These are phyloP conservation scores for Solanum phureja DNA, from an alignment of 257 asterid genomes.

Conservation along the genomic window DNA sequence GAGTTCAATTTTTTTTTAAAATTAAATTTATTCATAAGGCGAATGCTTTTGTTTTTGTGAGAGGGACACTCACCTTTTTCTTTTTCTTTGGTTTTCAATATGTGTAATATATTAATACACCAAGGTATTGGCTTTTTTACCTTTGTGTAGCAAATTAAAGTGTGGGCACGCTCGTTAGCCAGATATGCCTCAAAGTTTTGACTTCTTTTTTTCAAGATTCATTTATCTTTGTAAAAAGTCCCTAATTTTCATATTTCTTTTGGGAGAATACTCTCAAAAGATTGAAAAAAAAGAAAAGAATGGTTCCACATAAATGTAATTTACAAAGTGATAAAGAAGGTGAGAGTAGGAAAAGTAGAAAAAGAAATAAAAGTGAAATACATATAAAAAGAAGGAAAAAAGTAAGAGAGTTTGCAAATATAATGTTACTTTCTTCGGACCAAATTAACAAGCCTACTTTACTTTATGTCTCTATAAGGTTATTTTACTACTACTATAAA, in stretches of 20 bases:
- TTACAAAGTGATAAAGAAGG: constrained; percentile 1
- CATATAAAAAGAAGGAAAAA: background rate
- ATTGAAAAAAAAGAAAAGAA: background rate
- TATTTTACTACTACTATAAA: background rate
- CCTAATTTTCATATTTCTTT: background rate
- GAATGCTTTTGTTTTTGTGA: background rate
- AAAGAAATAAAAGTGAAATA: constrained; percentile 4
- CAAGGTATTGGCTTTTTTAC: background rate
- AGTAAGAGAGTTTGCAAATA: background rate
- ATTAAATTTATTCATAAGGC: no score
- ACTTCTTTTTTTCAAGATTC: constrained; percentile 21
- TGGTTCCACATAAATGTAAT: background rate
- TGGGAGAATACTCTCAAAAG: background rate
- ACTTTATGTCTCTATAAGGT: background rate
- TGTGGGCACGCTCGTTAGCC: constrained; percentile 20
- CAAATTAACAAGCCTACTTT: background rate
- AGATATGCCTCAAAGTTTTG: constrained; percentile 17
- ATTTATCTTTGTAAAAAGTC: background rate
- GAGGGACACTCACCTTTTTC: background rate
- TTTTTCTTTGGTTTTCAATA: background rate
- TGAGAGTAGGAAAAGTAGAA: background rate
- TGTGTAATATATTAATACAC: background rate
- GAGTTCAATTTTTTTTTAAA: no score
- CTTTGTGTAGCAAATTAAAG: background rate
- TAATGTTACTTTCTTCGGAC: background rate